Base-by-base conservation (phyloP, 257 asterid species). In the Coffea canephora region DNA sequence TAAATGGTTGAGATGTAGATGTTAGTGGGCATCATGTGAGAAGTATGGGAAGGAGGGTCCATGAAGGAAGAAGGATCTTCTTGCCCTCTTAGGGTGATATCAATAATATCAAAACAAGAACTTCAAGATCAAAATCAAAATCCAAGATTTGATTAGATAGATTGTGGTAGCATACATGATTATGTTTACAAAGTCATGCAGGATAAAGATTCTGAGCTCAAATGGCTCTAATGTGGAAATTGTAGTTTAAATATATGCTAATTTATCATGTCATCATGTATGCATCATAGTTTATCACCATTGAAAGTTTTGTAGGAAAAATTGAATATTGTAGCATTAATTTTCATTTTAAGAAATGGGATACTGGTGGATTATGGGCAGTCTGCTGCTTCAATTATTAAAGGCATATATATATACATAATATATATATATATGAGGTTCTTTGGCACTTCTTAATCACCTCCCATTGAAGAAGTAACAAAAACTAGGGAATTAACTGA, bases 11-110 rank as follows among this genome's bases (percentile, higher is more conserved):
- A 86, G 89, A 91, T 88, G 90, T 84, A 62, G 93, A 86, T 81
- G 92, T 79, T 88, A 89, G 97, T 91, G 97, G 96, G 90, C 89
- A 88, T 78, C 97, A 92, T 90, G 98, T 94, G 96, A 88, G 96
- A 88, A 80, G 89, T 75, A 84, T 88, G 92, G 90, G 78, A 83
- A 14, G 39, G 80, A 74, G 94, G 97, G 93, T 88, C 95, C 97
- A 48, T 69, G 45, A 71, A 13, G 62, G 61, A 48, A 59, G 45
- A 75, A 13, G 62, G 61, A 11, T 57, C 43, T 71, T 48, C 49
- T 61, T 48, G 34, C 3, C 0, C 10, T 4, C 48, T 23, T 3
- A 27, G 71, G 71, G 45, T 62, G 67, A 67, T 67, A 66, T 67
- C 79, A 31, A 31, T 31, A 80, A 74, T 39, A 41, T 80, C 75